phyloP scores from a whole-genome alignment of 2,329 filamentous ascomycete species.

The Ophiocordyceps camponoti-rufipedis region DNA sequence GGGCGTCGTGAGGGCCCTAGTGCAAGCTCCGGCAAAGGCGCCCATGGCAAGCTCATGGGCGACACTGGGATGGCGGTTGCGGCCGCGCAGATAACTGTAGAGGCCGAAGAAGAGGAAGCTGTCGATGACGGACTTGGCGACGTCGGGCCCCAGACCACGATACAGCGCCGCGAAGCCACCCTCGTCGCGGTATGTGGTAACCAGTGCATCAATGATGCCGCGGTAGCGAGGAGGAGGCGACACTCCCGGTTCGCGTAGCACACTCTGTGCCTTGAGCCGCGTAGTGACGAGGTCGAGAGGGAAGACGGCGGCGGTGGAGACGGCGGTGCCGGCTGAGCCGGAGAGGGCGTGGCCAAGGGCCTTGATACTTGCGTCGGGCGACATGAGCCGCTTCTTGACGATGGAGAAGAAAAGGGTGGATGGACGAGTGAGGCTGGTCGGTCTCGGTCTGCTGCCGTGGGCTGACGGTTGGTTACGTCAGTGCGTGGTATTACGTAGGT shows the following conservation, averaged over 20 bases:
- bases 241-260: slow-evolving; percentile 19
- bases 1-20: slow-evolving; percentile 62
- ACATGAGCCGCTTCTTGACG: slow-evolving; percentile 6
- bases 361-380: slow-evolving; percentile 31
- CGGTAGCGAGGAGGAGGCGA: slow-evolving; percentile 29
- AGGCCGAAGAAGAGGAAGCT: slow-evolving; percentile 77
- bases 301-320: slow-evolving; percentile 64
- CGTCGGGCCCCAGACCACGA: slow-evolving; percentile 42
- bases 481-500: neutral
- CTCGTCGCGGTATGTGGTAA: slow-evolving; percentile 51
- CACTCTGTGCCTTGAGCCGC: slow-evolving; percentile 61
- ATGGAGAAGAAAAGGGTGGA: neutral
- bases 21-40: slow-evolving; percentile 53
- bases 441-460: neutral
- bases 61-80: slow-evolving; percentile 31
- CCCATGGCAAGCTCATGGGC: slow-evolving; percentile 60
- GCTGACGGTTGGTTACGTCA: neutral
- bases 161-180: slow-evolving; percentile 58
- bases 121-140: slow-evolving; percentile 50
- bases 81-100: slow-evolving; percentile 38
- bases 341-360: slow-evolving; percentile 69
- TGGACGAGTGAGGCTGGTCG: neutral
- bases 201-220: slow-evolving; percentile 48
- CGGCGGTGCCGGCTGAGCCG: slow-evolving; percentile 58
- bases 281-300: slow-evolving; percentile 70